Conservation (phyloP, 2,329 filamentous ascomycete genomes). For the Paraphaeosphaeria sporulosa region DNA sequence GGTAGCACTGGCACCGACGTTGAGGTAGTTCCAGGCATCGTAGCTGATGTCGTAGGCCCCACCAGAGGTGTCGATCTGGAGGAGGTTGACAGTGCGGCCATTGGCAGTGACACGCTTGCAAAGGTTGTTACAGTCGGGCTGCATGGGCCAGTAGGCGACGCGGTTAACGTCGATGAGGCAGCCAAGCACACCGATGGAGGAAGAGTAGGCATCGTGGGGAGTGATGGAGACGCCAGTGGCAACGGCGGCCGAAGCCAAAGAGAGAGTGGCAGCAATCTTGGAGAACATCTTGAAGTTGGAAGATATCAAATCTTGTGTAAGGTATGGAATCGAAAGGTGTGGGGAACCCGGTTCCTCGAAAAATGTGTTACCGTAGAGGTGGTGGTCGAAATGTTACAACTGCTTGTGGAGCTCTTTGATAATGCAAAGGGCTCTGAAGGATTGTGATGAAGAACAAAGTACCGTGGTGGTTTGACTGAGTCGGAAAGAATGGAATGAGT, state of each 20-base stretch:
- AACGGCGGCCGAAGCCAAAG: conserved; percentile 14
- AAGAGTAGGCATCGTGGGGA: conserved; percentile 33
- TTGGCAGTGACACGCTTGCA: conserved; percentile 63
- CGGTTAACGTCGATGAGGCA: conserved; percentile 69
- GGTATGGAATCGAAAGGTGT: conserved; percentile 11
- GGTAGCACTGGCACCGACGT: conserved; percentile 58
- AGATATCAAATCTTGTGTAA: conserved; percentile 17
- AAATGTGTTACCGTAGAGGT: not conserved
- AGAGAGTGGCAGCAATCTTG: conserved; percentile 18
- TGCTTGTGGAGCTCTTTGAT: not conserved
- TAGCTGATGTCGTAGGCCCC: conserved; percentile 68
- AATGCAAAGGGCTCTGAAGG: not conserved
- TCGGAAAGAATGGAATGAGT: not conserved
- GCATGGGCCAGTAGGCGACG: conserved; percentile 67
- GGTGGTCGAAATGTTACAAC: not conserved
- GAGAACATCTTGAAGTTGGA: conserved; percentile 17
- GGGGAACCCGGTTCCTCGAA: conserved; percentile 15
- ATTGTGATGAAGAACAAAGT: not conserved
- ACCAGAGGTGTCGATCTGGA: conserved; percentile 64
- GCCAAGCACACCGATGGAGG: conserved; percentile 65
- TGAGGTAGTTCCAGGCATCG: conserved; percentile 68
- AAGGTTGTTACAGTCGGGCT: conserved; percentile 64
- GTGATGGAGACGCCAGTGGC: conserved; percentile 17
- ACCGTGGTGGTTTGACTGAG: not conserved
- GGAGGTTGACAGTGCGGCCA: conserved; percentile 63